phyloP scores from a whole-genome alignment of 345 rosid genomes.

The Psidium friedrichsthalianum region DNA sequence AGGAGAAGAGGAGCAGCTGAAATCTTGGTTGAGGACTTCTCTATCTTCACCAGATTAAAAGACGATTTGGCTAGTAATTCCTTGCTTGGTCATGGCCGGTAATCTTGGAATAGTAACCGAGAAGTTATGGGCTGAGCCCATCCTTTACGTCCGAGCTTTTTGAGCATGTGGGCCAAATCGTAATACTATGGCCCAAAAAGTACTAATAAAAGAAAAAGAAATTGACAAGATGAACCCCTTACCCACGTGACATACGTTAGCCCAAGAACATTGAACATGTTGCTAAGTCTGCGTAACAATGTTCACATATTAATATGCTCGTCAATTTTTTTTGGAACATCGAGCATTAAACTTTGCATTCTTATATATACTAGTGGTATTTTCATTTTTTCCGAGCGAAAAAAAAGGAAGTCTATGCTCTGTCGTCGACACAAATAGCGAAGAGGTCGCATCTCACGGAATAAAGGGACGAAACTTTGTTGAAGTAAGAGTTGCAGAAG shows the following conservation, averaged over 20 bases:
- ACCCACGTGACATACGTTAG: too few species aligned
- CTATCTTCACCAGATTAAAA: too few species aligned
- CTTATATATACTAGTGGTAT: too few species aligned
- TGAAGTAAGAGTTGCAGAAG: background rate
- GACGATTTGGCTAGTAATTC: background rate
- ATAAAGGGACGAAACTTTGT: background rate
- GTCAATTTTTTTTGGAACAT: too few species aligned
- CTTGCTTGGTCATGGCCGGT: background rate
- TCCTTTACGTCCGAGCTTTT: background rate
- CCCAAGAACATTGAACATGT: too few species aligned
- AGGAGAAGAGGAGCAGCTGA: too few species aligned
- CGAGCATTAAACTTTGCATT: too few species aligned
- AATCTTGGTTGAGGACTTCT: too few species aligned
- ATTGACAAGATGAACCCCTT: too few species aligned
- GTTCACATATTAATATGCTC: too few species aligned
- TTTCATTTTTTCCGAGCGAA: too few species aligned
- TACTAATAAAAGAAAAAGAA: background rate
- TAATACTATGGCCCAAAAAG: background rate
- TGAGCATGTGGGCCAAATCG: background rate
- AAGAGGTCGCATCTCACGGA: background rate
- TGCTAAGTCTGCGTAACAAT: too few species aligned
- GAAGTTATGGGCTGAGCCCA: background rate
- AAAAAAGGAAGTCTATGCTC: background rate
- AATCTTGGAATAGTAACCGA: background rate
- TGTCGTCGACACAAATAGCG: background rate